A percentile compares a stretch with the other conserved stretches of the same genome.
Evolutionary conservation across 2,329 filamentous ascomycete genomes (phyloP).

Genomic region (Diaporthe velutina): DNA sequence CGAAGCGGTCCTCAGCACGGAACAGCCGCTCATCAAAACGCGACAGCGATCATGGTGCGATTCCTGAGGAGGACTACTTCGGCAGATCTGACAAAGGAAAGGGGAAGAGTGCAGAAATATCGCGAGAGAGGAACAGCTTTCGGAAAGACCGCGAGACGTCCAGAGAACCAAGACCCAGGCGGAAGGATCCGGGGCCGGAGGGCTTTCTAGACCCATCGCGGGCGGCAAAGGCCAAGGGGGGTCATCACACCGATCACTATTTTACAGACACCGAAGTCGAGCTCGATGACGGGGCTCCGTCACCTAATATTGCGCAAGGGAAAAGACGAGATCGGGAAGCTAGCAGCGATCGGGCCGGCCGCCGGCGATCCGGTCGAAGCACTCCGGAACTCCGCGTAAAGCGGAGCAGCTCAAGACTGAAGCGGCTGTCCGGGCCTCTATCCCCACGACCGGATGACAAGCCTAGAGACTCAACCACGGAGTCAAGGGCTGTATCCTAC

Average conservation of each 20-base stretch:
- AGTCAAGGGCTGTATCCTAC: constrained; percentile 60
- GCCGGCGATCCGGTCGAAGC: constrained; percentile 61
- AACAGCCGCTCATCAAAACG: constrained; percentile 62
- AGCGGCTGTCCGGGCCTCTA: constrained; percentile 66
- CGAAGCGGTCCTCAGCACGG: constrained; percentile 65
- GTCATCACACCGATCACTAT: constrained; percentile 36
- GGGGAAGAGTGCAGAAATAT: constrained; percentile 5
- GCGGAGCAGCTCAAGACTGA: constrained; percentile 69
- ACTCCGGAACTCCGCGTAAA: constrained; percentile 63
- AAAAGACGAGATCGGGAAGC: constrained; percentile 62
- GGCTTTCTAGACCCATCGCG: constrained; percentile 42
- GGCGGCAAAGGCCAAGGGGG: constrained; percentile 45
- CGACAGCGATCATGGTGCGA: constrained; percentile 58
- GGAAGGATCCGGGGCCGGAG: constrained; percentile 28
- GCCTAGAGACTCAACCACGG: constrained; percentile 37
- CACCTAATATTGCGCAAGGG: constrained; percentile 75
- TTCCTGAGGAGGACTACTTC: constrained; percentile 58
- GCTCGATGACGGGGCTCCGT: constrained; percentile 76
- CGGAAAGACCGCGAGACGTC: constrained; percentile 8
- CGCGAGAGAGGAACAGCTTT: constrained; percentile 4
- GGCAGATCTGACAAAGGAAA: constrained; percentile 29
- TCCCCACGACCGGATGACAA: constrained; percentile 57
- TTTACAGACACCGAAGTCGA: constrained; percentile 47
- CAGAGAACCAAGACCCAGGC: constrained; percentile 18
- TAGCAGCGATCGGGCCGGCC: constrained; percentile 59